These are phyloP conservation scores for Pseudonitzschia delicatissima DNA, from an alignment of 108 stramenopile genomes.

Conservation along the genomic window DNA sequence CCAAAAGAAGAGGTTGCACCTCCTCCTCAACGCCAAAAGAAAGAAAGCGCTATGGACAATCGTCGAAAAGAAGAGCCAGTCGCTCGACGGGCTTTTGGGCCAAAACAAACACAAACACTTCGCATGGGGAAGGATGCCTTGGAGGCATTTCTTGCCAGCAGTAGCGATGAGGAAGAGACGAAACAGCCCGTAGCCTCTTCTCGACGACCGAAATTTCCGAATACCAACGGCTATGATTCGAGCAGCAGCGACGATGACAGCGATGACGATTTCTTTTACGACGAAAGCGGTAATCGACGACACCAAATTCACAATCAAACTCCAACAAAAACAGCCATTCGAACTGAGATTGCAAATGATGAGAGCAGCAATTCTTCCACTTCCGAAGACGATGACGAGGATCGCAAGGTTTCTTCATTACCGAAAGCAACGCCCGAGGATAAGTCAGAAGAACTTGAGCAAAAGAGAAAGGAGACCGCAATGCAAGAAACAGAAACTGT, in stretches of 20 bases:
- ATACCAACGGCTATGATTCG: neutral
- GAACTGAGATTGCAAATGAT: neutral
- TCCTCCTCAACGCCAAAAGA: neutral
- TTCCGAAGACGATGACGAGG: conserved; percentile 1
- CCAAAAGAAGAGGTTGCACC: neutral
- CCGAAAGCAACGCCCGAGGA: too few species aligned
- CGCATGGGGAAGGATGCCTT: conserved; percentile 30
- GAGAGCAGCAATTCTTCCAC: neutral
- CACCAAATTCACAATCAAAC: conserved; percentile 8
- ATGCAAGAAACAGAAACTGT: neutral
- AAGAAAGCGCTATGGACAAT: neutral
- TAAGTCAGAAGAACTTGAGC: too few species aligned
- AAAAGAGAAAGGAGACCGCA: neutral
- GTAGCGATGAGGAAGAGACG: conserved; percentile 32
- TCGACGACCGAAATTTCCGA: neutral
- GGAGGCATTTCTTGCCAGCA: conserved; percentile 52
- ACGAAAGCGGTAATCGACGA: conserved; percentile 27
- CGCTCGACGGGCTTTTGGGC: too few species aligned
- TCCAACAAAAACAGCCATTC: conserved; percentile 17
- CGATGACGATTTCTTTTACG: conserved; percentile 44
- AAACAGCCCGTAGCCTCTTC: neutral
- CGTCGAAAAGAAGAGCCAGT: neutral
- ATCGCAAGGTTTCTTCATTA: too few species aligned
- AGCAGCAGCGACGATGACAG: conserved; percentile 22
- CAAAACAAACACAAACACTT: neutral